These are phyloP conservation scores for Pterocarpus santalinus DNA, from an alignment of 306 rosid genomes.

Conservation along the genomic window DNA sequence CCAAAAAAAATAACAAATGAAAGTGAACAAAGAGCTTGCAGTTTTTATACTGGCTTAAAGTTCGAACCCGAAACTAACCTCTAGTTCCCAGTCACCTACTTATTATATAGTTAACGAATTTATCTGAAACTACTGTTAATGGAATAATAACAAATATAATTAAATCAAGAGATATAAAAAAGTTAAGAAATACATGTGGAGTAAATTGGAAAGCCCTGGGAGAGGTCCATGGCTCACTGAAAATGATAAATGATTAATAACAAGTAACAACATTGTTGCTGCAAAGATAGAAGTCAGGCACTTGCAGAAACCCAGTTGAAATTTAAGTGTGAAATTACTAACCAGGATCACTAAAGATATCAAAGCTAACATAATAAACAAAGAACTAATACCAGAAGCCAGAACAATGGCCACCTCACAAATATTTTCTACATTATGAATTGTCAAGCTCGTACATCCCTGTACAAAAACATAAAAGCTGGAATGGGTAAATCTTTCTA, in stretches of 20 bases:
- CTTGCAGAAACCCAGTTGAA: background rate
- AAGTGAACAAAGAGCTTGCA: too few species aligned
- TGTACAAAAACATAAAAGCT: constrained; percentile 6
- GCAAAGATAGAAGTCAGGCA: background rate
- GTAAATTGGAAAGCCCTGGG: background rate
- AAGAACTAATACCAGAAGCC: background rate
- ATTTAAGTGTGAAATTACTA: background rate
- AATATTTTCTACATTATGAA: background rate
- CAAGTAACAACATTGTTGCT: background rate
- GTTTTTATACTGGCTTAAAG: too few species aligned
- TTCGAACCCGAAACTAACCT: too few species aligned
- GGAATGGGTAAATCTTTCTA: constrained; percentile 5
- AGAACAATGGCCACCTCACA: constrained; percentile 9
- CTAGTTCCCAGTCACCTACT: too few species aligned
- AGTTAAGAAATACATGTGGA: background rate
- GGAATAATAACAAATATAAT: too few species aligned
- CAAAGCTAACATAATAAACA: background rate
- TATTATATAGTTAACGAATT: too few species aligned
- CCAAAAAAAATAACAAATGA: too few species aligned
- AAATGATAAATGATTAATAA: background rate
- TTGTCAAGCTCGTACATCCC: constrained; percentile 20
- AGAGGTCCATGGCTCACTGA: constrained; percentile 17
- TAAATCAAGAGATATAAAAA: too few species aligned
- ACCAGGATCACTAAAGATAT: background rate
- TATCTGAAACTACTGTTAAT: too few species aligned